These are phyloP conservation scores for Umbelopsis sp. DNA, from an alignment of 192 early-diverging fungal species.

Conservation along the genomic window DNA sequence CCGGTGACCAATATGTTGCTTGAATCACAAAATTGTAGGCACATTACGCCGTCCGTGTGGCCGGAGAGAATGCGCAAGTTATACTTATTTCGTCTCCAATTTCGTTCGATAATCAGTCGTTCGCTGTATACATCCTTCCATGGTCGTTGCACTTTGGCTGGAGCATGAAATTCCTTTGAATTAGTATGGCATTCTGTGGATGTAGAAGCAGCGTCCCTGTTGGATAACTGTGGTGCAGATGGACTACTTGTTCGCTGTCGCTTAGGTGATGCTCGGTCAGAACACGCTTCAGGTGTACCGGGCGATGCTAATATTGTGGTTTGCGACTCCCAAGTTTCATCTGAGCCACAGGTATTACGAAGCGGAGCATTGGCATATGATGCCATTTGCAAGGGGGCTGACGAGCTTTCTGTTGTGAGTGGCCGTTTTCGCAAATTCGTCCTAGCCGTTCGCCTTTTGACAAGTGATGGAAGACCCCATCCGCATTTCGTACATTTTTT, in stretches of 20 bases:
- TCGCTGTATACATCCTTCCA: conserved; percentile 98
- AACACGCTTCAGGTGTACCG: not conserved
- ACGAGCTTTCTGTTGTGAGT: conserved; percentile 29
- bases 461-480: conserved; percentile 92
- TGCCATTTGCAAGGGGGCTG: conserved; percentile 16
- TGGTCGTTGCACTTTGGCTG: conserved; percentile 56
- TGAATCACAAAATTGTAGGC: conserved; percentile 83
- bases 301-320: conserved; percentile 26
- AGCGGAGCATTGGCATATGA: conserved; percentile 16
- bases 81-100: conserved; percentile 90
- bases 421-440: conserved; percentile 21
- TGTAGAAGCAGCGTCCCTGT: conserved; percentile 10
- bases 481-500: conserved; percentile 95
- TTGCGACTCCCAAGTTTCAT: conserved; percentile 26
- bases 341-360: conserved; percentile 21
- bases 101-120: conserved; percentile 87
- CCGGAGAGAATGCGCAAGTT: conserved; percentile 63
- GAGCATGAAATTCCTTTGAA: not conserved
- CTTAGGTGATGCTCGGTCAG: not conserved
- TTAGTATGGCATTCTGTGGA: conserved; percentile 11
- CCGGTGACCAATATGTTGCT: conserved; percentile 78
- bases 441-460: conserved; percentile 56
- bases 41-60: conserved; percentile 91
- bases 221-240: not conserved
- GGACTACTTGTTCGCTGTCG: conserved; percentile 10